Percentiles rank a stretch among this genome's conserved stretches.
Evolutionary conservation across 139 green algal species (phyloP).

Genomic region (Eudorina sp.): DNA sequence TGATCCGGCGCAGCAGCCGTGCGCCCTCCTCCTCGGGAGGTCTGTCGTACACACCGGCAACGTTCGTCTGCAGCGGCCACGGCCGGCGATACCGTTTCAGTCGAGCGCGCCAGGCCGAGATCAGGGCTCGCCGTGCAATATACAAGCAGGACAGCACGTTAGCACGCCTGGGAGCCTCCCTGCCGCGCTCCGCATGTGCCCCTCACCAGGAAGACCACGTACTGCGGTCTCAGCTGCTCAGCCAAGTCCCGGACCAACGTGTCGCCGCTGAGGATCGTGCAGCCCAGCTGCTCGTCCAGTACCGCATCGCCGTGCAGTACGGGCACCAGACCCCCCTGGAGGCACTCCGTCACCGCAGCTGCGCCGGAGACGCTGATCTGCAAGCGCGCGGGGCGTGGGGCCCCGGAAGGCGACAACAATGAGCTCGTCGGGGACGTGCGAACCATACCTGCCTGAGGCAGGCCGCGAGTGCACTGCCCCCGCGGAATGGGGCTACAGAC

Average conservation of each 20-base stretch:
- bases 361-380: slow-evolving; percentile 40
- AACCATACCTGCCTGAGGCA: too few species aligned
- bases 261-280: slow-evolving; percentile 71
- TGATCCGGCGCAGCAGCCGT: slow-evolving; percentile 59
- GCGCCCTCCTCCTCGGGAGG: slow-evolving; percentile 65
- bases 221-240: slow-evolving; percentile 53
- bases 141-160: too few species aligned
- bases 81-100: too few species aligned
- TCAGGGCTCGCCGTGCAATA: too few species aligned
- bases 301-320: slow-evolving; percentile 81
- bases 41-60: slow-evolving; percentile 70
- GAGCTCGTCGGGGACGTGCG: too few species aligned
- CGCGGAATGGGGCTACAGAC: too few species aligned
- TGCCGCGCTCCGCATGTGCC: too few species aligned
- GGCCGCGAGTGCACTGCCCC: too few species aligned
- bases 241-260: slow-evolving; percentile 64
- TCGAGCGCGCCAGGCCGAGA: too few species aligned
- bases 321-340: slow-evolving; percentile 69
- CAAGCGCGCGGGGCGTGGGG: too few species aligned
- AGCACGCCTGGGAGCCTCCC: too few species aligned
- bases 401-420: too few species aligned
- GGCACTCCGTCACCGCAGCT: slow-evolving; percentile 6
- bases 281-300: slow-evolving; percentile 62
- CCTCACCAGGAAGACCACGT: slow-evolving; percentile 73
- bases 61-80: slow-evolving; percentile 71